Conservation (phyloP, 2,329 filamentous ascomycete genomes). For the Talaromyces funiculosus region DNA sequence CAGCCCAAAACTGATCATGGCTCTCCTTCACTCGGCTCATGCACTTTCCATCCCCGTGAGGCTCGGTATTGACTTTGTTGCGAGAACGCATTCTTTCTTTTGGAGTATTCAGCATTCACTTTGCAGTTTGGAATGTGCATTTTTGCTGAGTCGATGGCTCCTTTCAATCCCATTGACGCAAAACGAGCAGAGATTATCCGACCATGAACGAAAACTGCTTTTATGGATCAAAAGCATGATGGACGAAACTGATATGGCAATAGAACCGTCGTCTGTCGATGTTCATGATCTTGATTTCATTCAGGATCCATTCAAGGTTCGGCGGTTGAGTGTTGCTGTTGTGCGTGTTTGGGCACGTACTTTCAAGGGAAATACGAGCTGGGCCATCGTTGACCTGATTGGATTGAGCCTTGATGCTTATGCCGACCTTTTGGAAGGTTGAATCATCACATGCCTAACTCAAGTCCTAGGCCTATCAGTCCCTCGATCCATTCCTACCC, state of each 20-base stretch:
- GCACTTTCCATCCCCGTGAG: conserved; percentile 51
- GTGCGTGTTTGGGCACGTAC: conserved; percentile 44
- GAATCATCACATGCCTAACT: conserved; percentile 1
- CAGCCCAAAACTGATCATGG: conserved; percentile 44
- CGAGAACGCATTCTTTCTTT: conserved; percentile 49
- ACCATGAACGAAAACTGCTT: conserved; percentile 44
- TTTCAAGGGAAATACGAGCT: conserved; percentile 45
- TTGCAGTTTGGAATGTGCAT: conserved; percentile 50
- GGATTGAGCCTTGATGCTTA: conserved; percentile 44
- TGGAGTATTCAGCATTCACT: conserved; percentile 53
- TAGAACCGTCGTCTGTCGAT: conserved; percentile 28
- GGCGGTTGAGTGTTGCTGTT: conserved; percentile 44
- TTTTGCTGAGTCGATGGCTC: conserved; percentile 44
- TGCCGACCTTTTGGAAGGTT: conserved; percentile 39
- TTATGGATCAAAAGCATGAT: conserved; percentile 47
- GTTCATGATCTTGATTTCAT: conserved; percentile 39
- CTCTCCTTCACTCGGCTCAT: conserved; percentile 50
- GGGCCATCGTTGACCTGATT: conserved; percentile 45
- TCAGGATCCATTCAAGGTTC: conserved; percentile 39
- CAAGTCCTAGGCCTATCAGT: background rate
- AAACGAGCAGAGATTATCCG: conserved; percentile 39
- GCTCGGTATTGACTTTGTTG: conserved; percentile 50
- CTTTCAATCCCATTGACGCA: conserved; percentile 41
- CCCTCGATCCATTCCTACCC: background rate
- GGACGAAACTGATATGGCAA: conserved; percentile 45